Conservation (phyloP, 1,284 basidiomycete genomes). For the Rhodotorula sp. region DNA sequence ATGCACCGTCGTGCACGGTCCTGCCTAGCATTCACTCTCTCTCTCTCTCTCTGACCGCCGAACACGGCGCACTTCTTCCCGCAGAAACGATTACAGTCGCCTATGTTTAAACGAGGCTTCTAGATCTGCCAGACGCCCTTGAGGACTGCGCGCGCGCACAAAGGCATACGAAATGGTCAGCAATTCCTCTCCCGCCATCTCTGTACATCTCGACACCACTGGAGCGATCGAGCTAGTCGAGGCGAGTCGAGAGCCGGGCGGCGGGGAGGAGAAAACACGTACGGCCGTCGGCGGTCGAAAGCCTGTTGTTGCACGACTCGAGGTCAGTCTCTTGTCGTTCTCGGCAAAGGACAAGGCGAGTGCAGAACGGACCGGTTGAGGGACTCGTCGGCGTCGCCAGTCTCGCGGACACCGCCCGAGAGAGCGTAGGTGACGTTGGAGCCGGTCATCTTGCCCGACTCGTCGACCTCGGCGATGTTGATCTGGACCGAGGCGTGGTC, state of each 20-base stretch:
- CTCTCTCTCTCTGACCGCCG: not conserved
- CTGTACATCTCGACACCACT: too few species aligned
- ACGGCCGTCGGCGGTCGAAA: conserved; percentile 85
- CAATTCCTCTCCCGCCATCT: too few species aligned
- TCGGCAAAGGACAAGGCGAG: too few species aligned
- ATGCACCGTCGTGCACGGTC: too few species aligned
- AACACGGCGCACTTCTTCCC: not conserved
- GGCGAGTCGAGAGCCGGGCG: not conserved
- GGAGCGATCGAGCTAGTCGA: not conserved
- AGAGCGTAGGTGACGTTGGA: conserved; percentile 86
- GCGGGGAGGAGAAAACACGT: not conserved
- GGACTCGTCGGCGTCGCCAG: conserved; percentile 95
- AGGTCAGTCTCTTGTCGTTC: not conserved
- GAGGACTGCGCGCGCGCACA: not conserved
- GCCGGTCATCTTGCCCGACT: conserved; percentile 85
- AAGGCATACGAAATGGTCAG: not conserved
- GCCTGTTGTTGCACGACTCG: conserved; percentile 49
- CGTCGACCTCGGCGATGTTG: conserved; percentile 90
- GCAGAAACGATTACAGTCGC: conserved; percentile 2
- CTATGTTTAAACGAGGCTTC: not conserved
- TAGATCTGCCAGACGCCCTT: conserved; percentile 12
- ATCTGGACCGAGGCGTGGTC: conserved; percentile 99
- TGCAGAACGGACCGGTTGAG: conserved; percentile 63
- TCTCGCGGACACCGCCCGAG: conserved; percentile 87
- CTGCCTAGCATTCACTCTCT: not conserved